Evolutionary conservation across 345 rosid species (phyloP), one percentile per base, ranked within the genome.

Genomic region (Eucalyptus viminalis): DNA sequence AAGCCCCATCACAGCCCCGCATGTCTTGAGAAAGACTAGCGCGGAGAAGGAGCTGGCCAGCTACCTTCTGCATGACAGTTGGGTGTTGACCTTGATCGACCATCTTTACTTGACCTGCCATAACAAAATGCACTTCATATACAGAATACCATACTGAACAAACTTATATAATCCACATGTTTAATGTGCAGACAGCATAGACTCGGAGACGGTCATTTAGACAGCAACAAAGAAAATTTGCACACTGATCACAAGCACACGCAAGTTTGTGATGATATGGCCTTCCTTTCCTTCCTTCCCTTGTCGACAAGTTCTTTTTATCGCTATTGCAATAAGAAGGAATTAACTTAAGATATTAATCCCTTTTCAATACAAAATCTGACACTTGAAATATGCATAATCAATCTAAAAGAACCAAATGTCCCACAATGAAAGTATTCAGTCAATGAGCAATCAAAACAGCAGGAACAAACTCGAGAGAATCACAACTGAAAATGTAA

Each of bases 71-170:
- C 87, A 90, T 81, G 15, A 91, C 91, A 29, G 91, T 87, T 34
- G 91, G 93, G 89, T 91, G 76, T 89, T 88, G 87, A 43, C 90
- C 86, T 87, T 87, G 93, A 88, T 93, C 93, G 40, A 21, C 93
- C 94, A 93, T 93, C 31, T 83, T 93, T 31, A 86, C 37, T 62
- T 47, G n/a, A 49, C 87, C 89, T 88, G 87, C 89, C 25, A 80
- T 50, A 21, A 45, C 25, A 86, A 56, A 86, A 86, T 86, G 87
- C 45, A 86, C 67, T 40, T 40, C 24, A 76, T 76, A 76, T 76
- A 76, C 85, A 40, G 9, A 76, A 76, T 17, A 72, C 13, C 44
- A 72, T 72, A 34, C 13, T 34, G 80, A 17, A 69, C 24, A 9
- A 34, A 69, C 80, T 69, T 34, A 16, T 19, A 9, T 9, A 34